Base-by-base conservation (phyloP, 768 basidiomycete genomes). In the Scleroderma citrinum region DNA sequence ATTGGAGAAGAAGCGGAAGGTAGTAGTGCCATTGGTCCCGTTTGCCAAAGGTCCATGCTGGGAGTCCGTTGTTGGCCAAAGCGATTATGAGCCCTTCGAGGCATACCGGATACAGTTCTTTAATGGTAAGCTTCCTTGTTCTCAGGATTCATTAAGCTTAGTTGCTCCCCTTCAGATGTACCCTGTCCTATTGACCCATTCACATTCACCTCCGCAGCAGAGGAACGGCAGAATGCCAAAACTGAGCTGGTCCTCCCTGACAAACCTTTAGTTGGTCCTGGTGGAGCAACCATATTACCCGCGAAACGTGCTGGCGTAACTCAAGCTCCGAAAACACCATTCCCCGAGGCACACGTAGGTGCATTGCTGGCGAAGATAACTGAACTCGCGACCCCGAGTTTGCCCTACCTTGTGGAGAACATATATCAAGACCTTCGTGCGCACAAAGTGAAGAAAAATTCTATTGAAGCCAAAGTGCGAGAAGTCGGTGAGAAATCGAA, bases 21-120 rank as follows among this genome's bases (percentile, higher is more conserved):
- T 84, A 14, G 83, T 92, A 23, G 72, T 85, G 4, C 87, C 85
- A 2, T 76, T 97, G 13, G 77, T 91, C 4, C 85, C 92, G 14
- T 90, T 85, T 56, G 72, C 76, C 17, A 91, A 84, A 63, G 93
- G 93, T 3, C 92, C 93, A 24, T 76, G 76, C 50, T 93, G 85
- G 82, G 92, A 95, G 64, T 65, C 72, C 1, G 64, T 63, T 11
- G 71, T 94, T 50, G 87, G 87, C 2, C 68, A 76, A 17, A 84
- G 84, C 59, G 74, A 77, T 37, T 80, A 82, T 51, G 82, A 84
- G 39, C 77, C 83, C 6, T 85, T 95, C 64, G 78, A 78, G 24
- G 69, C 75, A 21, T 93, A 91, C 59, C 75, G 78, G 41, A 83
- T 95, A 54, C 86, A 86, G 56, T 66, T 93, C 10, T 76, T 97